Conservation (phyloP, 108 stramenopile species). For the Epipyxis sp. region DNA sequence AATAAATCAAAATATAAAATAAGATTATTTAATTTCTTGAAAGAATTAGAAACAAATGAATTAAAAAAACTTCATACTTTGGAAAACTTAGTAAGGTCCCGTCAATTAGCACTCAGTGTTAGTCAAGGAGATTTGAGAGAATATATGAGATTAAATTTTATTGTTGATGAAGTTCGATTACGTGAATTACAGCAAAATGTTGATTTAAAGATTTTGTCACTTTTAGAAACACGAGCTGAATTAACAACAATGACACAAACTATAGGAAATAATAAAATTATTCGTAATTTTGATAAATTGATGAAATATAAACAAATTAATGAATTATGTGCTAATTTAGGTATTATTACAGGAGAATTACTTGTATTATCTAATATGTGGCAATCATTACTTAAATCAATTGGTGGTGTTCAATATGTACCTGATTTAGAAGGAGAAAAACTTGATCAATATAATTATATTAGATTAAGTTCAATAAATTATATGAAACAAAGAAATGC, state of each 20-base stretch:
- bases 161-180: not conserved
- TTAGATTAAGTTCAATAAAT: too few species aligned
- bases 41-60: not conserved
- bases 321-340: not conserved
- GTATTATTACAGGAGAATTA: not conserved
- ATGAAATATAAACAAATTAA: not conserved
- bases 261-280: not conserved
- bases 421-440: not conserved
- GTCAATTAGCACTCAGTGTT: not conserved
- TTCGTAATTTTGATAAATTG: not conserved
- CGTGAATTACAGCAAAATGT: not conserved
- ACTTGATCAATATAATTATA: not conserved
- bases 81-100: not conserved
- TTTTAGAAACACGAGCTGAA: not conserved
- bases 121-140: not conserved
- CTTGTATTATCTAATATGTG: not conserved
- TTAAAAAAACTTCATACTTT: not conserved
- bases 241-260: not conserved
- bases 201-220: not conserved
- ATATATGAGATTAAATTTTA: not conserved
- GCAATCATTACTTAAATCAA: not conserved
- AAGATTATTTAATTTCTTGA: not conserved
- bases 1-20: not conserved
- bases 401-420: not conserved
- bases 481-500: too few species aligned